These are phyloP conservation scores for Ochetophila trinervis DNA, from an alignment of 306 rosid genomes.

Conservation along the genomic window DNA sequence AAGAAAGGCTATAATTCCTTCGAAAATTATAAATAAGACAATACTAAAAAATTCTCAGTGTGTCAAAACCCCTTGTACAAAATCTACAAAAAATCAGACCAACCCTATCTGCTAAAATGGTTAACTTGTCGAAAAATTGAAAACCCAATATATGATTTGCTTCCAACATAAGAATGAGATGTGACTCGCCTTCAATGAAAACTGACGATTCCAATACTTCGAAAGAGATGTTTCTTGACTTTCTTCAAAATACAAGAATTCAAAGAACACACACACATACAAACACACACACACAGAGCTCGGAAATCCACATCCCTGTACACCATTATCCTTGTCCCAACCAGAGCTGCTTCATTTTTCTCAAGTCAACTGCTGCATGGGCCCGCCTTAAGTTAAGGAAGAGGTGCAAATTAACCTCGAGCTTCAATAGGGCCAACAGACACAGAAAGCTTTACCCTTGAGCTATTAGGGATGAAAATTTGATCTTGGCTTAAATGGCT, in stretches of 20 bases:
- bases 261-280: conserved; percentile 41
- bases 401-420: conserved; percentile 42
- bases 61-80: conserved; percentile 41
- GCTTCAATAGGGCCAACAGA: conserved; percentile 36
- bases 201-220: conserved; percentile 35
- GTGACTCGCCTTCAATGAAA: conserved; percentile 33
- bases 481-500: conserved; percentile 34
- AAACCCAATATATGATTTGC: conserved; percentile 32
- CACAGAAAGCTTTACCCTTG: conserved; percentile 28
- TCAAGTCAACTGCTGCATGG: conserved; percentile 27
- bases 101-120: conserved; percentile 39
- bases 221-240: conserved; percentile 39
- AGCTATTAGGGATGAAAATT: conserved; percentile 36
- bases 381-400: conserved; percentile 32
- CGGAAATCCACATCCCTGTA: conserved; percentile 66
- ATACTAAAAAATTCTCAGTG: conserved; percentile 9
- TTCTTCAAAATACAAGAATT: conserved; percentile 34
- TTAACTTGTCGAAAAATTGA: conserved; percentile 36
- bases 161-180: conserved; percentile 33
- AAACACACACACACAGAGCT: conserved; percentile 47
- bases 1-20: conserved; percentile 27
- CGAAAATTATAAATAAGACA: conserved; percentile 22
- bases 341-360: conserved; percentile 37
- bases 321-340: conserved; percentile 37
- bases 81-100: conserved; percentile 43